Evolutionary conservation across 176 grass and related monocot species (phyloP).

Genomic region (Oryza meridionalis): DNA sequence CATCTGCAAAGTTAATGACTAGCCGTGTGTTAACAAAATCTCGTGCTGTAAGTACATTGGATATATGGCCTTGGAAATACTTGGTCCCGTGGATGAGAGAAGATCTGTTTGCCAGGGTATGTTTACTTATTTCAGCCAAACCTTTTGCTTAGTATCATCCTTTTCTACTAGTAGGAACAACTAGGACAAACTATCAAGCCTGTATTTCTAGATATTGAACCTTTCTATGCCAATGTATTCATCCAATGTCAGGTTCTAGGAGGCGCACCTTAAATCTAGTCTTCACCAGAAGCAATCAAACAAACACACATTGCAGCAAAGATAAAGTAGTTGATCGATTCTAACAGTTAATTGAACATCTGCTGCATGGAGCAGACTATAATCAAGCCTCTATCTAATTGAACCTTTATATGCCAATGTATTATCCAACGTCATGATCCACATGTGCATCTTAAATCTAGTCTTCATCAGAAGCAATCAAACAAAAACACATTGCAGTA

Average conservation of each 20-base stretch:
- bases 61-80: constrained; percentile 99
- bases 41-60: constrained; percentile 80
- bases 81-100: constrained; percentile 99
- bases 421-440: too few relatives aligned
- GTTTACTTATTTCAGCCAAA: constrained; percentile 5
- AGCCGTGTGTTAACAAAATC: constrained; percentile 53
- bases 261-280: neutral
- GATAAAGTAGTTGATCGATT: neutral
- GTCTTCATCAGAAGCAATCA: too few relatives aligned
- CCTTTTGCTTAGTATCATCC: constrained; percentile 17
- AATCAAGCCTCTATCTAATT: too few relatives aligned
- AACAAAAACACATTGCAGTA: too few relatives aligned
- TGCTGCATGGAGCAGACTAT: neutral
- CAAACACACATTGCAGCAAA: constrained; percentile 4
- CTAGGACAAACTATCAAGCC: neutral
- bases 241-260: neutral
- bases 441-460: too few relatives aligned
- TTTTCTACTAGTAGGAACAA: neutral
- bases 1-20: constrained; percentile 79
- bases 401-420: too few relatives aligned
- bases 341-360: neutral
- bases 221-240: constrained; percentile 20
- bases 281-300: constrained; percentile 1
- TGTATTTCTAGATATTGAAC: neutral
- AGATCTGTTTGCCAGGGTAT: constrained; percentile 88